Evolutionary conservation across 2,329 filamentous ascomycete species (phyloP).

Genomic region (Rhexocercosporidium sp.): DNA sequence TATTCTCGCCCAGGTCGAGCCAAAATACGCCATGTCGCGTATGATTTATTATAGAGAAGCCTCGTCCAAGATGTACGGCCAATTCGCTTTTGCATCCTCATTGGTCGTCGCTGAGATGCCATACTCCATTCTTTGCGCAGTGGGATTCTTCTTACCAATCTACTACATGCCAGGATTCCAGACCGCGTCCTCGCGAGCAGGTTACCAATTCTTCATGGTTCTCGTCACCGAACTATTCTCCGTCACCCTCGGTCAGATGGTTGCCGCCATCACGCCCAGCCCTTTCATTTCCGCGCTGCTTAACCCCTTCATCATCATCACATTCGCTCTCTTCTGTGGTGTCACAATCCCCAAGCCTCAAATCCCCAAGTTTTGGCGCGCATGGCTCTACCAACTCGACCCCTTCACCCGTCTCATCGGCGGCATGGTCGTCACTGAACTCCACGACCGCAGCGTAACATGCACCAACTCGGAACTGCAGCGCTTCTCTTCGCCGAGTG

Average conservation of each 20-base stretch:
- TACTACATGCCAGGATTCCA: slow-evolving; percentile 86
- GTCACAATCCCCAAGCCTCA: slow-evolving; percentile 80
- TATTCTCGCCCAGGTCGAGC: slow-evolving; percentile 83
- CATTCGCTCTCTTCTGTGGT: slow-evolving; percentile 85
- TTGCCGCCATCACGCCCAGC: slow-evolving; percentile 78
- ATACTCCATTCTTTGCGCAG: slow-evolving; percentile 80
- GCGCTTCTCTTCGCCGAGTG: slow-evolving; percentile 67
- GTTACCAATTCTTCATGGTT: slow-evolving; percentile 87
- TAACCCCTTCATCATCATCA: slow-evolving; percentile 83
- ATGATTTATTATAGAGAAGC: slow-evolving; percentile 87
- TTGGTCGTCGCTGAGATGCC: slow-evolving; percentile 86
- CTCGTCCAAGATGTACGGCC: slow-evolving; percentile 84
- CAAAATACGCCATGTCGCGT: slow-evolving; percentile 80
- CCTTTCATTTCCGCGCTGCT: slow-evolving; percentile 80
- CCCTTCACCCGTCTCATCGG: slow-evolving; percentile 83
- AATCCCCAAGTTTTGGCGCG: slow-evolving; percentile 79
- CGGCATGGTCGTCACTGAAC: slow-evolving; percentile 79
- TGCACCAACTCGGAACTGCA: slow-evolving; percentile 70
- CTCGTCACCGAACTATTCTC: slow-evolving; percentile 85
- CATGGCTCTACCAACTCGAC: slow-evolving; percentile 82
- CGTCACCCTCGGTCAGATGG: slow-evolving; percentile 77
- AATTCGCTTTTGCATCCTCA: slow-evolving; percentile 76
- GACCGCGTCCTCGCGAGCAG: slow-evolving; percentile 65
- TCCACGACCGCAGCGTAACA: slow-evolving; percentile 67
- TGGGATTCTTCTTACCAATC: slow-evolving; percentile 80